phyloP scores from a whole-genome alignment of 2,329 filamentous ascomycete species.

The Penicillium sp. region DNA sequence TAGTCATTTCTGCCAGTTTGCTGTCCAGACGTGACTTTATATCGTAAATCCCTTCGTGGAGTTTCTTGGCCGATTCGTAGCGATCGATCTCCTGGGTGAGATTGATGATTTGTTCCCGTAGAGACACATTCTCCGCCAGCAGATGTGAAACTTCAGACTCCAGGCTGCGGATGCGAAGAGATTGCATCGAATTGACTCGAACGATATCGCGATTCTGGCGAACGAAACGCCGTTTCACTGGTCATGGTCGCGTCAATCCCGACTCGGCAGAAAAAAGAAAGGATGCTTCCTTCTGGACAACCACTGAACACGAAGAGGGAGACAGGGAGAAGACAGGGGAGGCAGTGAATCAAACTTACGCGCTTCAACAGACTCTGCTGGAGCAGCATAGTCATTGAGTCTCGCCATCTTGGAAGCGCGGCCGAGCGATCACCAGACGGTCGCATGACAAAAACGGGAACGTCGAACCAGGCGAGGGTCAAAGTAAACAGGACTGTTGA shows the following conservation, averaged over 20 bases:
- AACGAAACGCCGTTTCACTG: constrained; percentile 60
- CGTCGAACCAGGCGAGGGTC: not conserved
- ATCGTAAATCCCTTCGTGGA: constrained; percentile 44
- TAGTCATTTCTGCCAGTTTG: constrained; percentile 52
- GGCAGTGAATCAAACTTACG: constrained; percentile 31
- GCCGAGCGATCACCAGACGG: not conserved
- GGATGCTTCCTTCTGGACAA: not conserved
- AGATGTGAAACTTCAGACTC: constrained; percentile 58
- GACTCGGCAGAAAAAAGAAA: not conserved
- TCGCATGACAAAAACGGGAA: not conserved
- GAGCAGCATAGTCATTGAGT: constrained; percentile 43
- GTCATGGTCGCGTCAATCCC: constrained; percentile 8
- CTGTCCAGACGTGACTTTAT: constrained; percentile 51
- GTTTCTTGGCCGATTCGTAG: constrained; percentile 38
- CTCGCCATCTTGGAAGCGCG: constrained; percentile 38
- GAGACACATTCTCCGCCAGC: constrained; percentile 54
- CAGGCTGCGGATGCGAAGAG: constrained; percentile 57
- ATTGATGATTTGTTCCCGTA: constrained; percentile 54
- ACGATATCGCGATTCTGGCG: constrained; percentile 63
- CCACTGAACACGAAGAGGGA: too few relatives aligned
- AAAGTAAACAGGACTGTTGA: constrained; percentile 32
- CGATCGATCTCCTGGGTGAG: constrained; percentile 51
- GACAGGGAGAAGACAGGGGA: not conserved
- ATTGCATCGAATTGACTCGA: constrained; percentile 58
- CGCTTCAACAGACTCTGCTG: constrained; percentile 43